Evolutionary conservation across 2,329 filamentous ascomycete genomes (phyloP), one percentile per base, ranked within the genome.

Genomic region (Fusarium pseudoanthophilum): DNA sequence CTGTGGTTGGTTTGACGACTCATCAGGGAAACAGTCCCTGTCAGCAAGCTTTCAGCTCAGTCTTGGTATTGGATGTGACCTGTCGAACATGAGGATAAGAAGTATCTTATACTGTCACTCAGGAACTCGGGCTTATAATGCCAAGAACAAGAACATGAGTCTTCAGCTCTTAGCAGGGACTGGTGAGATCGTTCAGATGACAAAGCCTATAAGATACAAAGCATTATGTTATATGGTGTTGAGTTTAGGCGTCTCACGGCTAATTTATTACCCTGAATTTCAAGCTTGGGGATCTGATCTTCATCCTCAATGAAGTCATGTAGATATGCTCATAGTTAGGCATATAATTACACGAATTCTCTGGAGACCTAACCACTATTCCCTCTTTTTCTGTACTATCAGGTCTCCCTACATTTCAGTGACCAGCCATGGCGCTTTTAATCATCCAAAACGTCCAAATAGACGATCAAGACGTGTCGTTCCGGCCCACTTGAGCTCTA

Each of bases 401-500:
- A 7, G 28, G 8, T 36, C 32, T 4, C 18, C 42, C 11, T 58
- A 13, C 24, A 14, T 68, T 2, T 37, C 51, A 45, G 24, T 39
- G 45, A 32, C 18, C 5, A 59, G 40, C 57, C 53, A 63, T 49
- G 36, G 24, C 56, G 16, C n/a, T 62, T n/a, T 34, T 34, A 18
- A 64, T 24, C 7, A 15, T 34, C 4, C 13, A 40, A 42, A n/a
- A 18, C n/a, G 45, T 18, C 10, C 34, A 46, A 37, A 28, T n/a
- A 34, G 32, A 30, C 8, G 20, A 51, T 14, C 30, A 40, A 16
- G 36, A 28, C 32, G 46, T 65, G 51, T 43, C 40, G 36, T 49
- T 15, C 30, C 34, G 65, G 61, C 43, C 56, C 60, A 48, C 56
- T 60, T 42, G 59, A 64, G 49, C 69, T 60, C 26, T 63, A 43